Evolutionary conservation across 768 basidiomycete genomes (phyloP), one percentile per base, ranked within the genome.

Genomic region (Epithele typhae): DNA sequence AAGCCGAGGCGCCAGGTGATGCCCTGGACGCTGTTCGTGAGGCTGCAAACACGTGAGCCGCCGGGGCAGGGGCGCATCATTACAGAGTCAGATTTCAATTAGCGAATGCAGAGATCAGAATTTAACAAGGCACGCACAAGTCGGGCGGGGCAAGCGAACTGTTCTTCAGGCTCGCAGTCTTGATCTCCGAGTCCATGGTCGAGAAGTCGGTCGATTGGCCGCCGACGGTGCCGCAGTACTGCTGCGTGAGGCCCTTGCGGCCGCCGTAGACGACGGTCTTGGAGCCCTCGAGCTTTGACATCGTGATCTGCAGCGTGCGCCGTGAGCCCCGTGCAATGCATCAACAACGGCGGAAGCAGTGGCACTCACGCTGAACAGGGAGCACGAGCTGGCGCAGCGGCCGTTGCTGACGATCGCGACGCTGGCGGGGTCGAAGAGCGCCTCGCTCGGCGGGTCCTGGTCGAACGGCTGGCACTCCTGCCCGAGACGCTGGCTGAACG

Each of bases 1-100:
- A 78, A 81, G 3, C 72, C 80, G n/a, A 82, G 68, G 46, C 81
- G 64, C 78, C 79, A 83, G 24, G 81, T 81, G 36, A 82, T 75
- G 22, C 79, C 79, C 61, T 77, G 77, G n/a, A 79, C 62, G 46
- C 74, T 75, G 56, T 79, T 79, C 15, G 74, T 75, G 51, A 74
- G 46, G 52, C n/a, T n/a, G n/a, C n/a, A n/a, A n/a, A n/a, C n/a
- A n/a, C n/a, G n/a, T n/a, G n/a, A n/a, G n/a, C n/a, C n/a, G n/a
- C n/a, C n/a, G n/a, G n/a, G n/a, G n/a, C n/a, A n/a, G n/a, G n/a
- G n/a, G n/a, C n/a, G n/a, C n/a, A n/a, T n/a, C n/a, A n/a, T n/a
- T n/a, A n/a, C 78, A 79, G 45, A 21, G 46, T 14, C 36, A 41
- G 37, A 11, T n/a, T 44, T 2, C 25, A 42, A 11, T 44, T 25